Conservation (phyloP, 305 asterid genomes). For the Fraxinus paxiana region DNA sequence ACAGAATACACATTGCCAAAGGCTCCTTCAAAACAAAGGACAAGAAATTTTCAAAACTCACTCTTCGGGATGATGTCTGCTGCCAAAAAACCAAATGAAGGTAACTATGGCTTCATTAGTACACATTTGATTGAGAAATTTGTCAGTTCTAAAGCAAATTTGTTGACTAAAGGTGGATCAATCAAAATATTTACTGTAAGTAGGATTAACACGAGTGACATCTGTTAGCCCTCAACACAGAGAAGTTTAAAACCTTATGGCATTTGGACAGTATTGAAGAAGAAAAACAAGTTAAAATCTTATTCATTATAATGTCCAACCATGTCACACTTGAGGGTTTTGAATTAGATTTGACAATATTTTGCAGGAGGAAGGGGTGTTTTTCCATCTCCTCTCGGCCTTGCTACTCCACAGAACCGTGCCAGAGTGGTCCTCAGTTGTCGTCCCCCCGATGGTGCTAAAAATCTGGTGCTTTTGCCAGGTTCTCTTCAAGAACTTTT, state of each 20-base stretch:
- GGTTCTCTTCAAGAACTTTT: slow-evolving; percentile 49
- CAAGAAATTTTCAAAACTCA: slow-evolving; percentile 45
- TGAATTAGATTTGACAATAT: background rate
- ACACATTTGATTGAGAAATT: background rate
- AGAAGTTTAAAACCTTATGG: background rate
- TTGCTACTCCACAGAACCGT: slow-evolving; percentile 15
- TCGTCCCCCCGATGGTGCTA: slow-evolving; percentile 34
- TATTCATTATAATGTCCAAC: background rate
- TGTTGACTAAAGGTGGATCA: background rate
- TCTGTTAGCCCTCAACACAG: background rate
- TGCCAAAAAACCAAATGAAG: slow-evolving; percentile 37
- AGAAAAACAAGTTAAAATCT: background rate
- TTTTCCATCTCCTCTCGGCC: slow-evolving; percentile 22
- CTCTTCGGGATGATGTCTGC: slow-evolving; percentile 71
- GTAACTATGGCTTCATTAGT: slow-evolving; percentile 28
- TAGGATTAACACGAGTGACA: background rate
- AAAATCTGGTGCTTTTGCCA: slow-evolving; percentile 49
- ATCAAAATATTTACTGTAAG: background rate
- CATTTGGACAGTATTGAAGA: background rate
- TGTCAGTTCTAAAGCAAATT: background rate
- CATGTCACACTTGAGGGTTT: background rate
- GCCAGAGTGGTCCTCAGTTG: slow-evolving; percentile 53
- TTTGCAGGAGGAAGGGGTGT: slow-evolving; percentile 32
- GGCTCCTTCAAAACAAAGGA: slow-evolving; percentile 24
- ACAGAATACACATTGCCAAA: slow-evolving; percentile 18